A percentile compares a stretch with the other conserved stretches of the same genome.
These are phyloP conservation scores for Botrytis medusae DNA, from an alignment of 2,329 filamentous ascomycete genomes.

Conservation along the genomic window DNA sequence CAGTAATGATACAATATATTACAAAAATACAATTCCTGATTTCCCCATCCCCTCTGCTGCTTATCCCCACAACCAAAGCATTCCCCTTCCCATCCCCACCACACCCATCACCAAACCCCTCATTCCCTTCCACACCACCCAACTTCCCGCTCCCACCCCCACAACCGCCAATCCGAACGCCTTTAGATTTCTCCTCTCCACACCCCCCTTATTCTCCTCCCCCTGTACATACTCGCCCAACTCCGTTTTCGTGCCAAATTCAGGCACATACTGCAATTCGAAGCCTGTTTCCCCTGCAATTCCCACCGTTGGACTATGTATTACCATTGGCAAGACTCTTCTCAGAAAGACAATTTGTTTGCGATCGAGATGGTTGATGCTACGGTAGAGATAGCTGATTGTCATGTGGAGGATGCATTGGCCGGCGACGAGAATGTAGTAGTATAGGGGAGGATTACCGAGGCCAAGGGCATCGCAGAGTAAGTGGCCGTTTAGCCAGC, in stretches of 20 bases:
- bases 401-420: conserved; percentile 36
- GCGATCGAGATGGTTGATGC: conserved; percentile 47
- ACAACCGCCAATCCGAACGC: conserved; percentile 45
- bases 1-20: not conserved
- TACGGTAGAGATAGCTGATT: conserved; percentile 48
- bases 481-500: conserved; percentile 68
- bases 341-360: conserved; percentile 48
- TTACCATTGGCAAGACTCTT: not conserved
- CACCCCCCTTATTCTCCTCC: conserved; percentile 36
- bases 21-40: not conserved
- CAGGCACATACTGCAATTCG: conserved; percentile 69
- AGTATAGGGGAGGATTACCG: conserved; percentile 31
- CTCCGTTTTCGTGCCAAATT: conserved; percentile 46
- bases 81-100: not conserved
- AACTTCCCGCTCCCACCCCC: conserved; percentile 29
- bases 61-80: not conserved
- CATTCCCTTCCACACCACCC: not conserved
- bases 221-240: conserved; percentile 37
- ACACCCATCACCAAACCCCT: not conserved
- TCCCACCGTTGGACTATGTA: conserved; percentile 42
- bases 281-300: conserved; percentile 64
- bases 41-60: too few species aligned
- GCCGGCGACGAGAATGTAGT: conserved; percentile 33
- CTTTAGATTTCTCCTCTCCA: conserved; percentile 50
- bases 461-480: conserved; percentile 57